Base-by-base conservation (phyloP, 2,329 filamentous ascomycete species). In the Penicillium sp. region DNA sequence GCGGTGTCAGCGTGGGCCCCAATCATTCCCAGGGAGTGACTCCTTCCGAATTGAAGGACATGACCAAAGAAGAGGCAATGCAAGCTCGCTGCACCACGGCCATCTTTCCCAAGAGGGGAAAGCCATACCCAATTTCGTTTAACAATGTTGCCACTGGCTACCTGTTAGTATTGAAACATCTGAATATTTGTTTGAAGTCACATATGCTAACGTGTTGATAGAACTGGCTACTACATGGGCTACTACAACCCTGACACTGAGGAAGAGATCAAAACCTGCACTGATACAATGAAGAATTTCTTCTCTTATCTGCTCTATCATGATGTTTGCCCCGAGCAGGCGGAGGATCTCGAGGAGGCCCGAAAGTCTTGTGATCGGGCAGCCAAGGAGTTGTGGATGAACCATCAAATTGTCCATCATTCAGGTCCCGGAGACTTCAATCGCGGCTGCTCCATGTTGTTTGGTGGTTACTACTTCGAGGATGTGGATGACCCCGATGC, bases 281-380 rank as follows among this genome's bases (percentile, higher is more conserved):
- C 87, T 19, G 80, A 82, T 33, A 84, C 95, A 0, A 80, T 97
- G 38, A 84, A 85, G 57, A 96, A 94, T 68, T 97, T 97, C 69
- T 84, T 96, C 60, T 89, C 90, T 61, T 99, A 97, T 63, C 79
- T 97, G 0, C 79, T 92, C 10, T 84, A 88, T 57, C 92, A 97
- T 67, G 83, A 89, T 36, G 93, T 95, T 16, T 96, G 91, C 66
- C 88, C 89, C 0, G 94, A 97, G 70, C 89, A 92, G 68, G 78
- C 74, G 0, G 77, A 81, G 0, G 83, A 93, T 60, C 79, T 97
- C 55, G 74, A 83, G 16, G 77, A 80, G 0, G 91, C 92, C 0
- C 78, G 88, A 8, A 70, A 71, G 1, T 70, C 93, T 28, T 96
- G 91, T 65, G 81, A 85, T 19, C 68, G 79, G 14, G 90, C 89